phyloP scores from a whole-genome alignment of 768 basidiomycete species.

The Sistotremastrum niveocremeum region DNA sequence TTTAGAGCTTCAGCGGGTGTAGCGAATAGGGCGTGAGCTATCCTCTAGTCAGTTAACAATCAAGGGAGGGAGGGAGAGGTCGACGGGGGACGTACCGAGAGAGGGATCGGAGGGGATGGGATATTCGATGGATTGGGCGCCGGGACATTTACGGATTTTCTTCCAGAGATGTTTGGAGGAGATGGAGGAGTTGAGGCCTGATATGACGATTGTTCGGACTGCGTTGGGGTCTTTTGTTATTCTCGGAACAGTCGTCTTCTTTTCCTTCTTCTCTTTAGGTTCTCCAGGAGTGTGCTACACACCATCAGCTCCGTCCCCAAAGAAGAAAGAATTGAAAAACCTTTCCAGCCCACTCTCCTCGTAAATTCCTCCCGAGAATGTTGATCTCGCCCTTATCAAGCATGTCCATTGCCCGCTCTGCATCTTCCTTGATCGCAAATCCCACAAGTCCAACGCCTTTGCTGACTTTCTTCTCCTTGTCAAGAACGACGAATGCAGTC shows the following conservation, averaged over 20 bases:
- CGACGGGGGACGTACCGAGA: conserved; percentile 29
- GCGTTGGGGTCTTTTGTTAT: conserved; percentile 59
- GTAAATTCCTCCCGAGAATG: conserved; percentile 53
- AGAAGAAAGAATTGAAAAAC: conserved; percentile 23
- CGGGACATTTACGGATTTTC: conserved; percentile 67
- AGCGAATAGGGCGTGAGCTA: conserved; percentile 64
- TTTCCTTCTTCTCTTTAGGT: conserved; percentile 33
- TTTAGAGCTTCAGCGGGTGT: conserved; percentile 53
- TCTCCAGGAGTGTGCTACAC: conserved; percentile 11
- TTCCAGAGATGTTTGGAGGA: conserved; percentile 70
- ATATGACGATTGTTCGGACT: conserved; percentile 65
- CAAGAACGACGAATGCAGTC: conserved; percentile 84
- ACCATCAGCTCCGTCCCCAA: background rate
- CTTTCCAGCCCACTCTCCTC: conserved; percentile 75
- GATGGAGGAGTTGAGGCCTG: conserved; percentile 52
- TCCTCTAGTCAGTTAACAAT: background rate
- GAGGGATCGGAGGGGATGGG: conserved; percentile 38
- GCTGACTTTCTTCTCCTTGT: conserved; percentile 57
- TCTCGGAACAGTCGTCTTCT: conserved; percentile 22
- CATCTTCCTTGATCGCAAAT: conserved; percentile 83
- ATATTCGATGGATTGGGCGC: conserved; percentile 67
- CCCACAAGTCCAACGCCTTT: conserved; percentile 97
- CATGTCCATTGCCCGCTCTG: conserved; percentile 54
- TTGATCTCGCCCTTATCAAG: conserved; percentile 50
- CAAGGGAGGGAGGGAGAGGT: background rate